Base-by-base conservation (phyloP, 2,329 filamentous ascomycete species). In the Colletotrichum coccodes region DNA sequence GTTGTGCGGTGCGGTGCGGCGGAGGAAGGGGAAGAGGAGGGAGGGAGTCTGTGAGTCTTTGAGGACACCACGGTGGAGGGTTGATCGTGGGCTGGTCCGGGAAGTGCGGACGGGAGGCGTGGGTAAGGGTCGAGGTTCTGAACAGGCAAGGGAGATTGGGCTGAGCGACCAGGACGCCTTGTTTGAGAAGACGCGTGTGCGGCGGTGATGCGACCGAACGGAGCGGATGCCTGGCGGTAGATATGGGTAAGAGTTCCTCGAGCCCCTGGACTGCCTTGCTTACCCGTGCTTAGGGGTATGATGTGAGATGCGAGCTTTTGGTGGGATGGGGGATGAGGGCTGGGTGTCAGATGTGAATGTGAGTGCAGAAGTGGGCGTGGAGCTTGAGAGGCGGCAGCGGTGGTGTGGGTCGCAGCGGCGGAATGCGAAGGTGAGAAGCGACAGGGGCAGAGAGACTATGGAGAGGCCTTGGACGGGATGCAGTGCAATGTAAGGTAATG, bases 51-150 rank as follows among this genome's bases (percentile, higher is more conserved):
- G 21, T 49, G 44, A 49, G 44, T 60, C 32, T 49, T 26, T 30
- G 28, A 38, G 32, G 44, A n/a, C 57, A 30, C 40, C 18, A 18
- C 14, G 36, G 36, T 38, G n/a, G 52, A 64, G 42, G 54, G 40
- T 56, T 60, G 61, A 65, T 65, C 54, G 61, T 59, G 49, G 61
- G 32, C 21, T 60, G 61, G 49, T 49, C 60, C 65, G 65, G 65
- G 65, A 68, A 44, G 65, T 14, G 65, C 65, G 65, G 65, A 60
- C 65, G 65, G 61, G 61, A 68, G 49, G 36, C 18, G 40, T 32
- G 52, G 40, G 11, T 32, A 30, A 64, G 46, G 54, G 65, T 65
- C 44, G 34, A 50, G 34, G 23, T 61, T 52, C 49, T 21, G 56
- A 23, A 8, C 28, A 28, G 30, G 23, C 26, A 56, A 40, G 34